phyloP scores from a whole-genome alignment of 495 filamentous ascomycete genomes.

The Hypomontagnella monticulosa region DNA sequence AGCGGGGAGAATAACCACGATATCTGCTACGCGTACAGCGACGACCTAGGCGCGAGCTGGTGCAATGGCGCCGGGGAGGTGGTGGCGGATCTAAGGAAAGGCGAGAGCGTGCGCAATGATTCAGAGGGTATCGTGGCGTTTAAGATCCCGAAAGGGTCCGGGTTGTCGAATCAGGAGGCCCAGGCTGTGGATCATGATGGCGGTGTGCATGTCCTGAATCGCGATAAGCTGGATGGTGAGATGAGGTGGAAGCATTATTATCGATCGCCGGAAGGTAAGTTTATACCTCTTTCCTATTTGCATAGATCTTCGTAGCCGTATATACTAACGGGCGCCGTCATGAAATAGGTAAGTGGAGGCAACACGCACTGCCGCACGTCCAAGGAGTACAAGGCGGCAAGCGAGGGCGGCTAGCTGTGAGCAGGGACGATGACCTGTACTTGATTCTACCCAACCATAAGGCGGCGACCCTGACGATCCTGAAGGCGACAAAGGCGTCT shows the following conservation, averaged over 20 bases:
- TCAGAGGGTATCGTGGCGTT: constrained; percentile 52
- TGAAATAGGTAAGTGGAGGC: constrained; percentile 45
- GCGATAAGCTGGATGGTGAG: constrained; percentile 48
- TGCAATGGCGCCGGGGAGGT: constrained; percentile 44
- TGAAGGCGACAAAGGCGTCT: constrained; percentile 42
- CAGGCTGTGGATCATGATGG: constrained; percentile 56
- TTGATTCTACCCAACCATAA: constrained; percentile 49
- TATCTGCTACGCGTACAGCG: constrained; percentile 57
- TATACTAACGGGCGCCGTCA: not conserved
- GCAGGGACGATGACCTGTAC: constrained; percentile 48
- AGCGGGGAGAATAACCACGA: constrained; percentile 58
- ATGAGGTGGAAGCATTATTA: constrained; percentile 60
- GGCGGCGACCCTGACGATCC: constrained; percentile 41
- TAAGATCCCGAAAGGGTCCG: constrained; percentile 50
- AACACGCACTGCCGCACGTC: constrained; percentile 42
- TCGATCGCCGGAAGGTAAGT: constrained; percentile 48
- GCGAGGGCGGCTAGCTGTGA: constrained; percentile 49
- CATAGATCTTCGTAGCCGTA: not conserved
- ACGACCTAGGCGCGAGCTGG: constrained; percentile 54
- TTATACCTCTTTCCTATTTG: not conserved
- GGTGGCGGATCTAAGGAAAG: constrained; percentile 48
- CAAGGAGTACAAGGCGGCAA: constrained; percentile 43
- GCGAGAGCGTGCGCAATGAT: constrained; percentile 49
- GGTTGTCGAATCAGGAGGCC: constrained; percentile 60
- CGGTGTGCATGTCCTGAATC: constrained; percentile 59